phyloP scores from a whole-genome alignment of 306 rosid species.

The Pueraria montana region DNA sequence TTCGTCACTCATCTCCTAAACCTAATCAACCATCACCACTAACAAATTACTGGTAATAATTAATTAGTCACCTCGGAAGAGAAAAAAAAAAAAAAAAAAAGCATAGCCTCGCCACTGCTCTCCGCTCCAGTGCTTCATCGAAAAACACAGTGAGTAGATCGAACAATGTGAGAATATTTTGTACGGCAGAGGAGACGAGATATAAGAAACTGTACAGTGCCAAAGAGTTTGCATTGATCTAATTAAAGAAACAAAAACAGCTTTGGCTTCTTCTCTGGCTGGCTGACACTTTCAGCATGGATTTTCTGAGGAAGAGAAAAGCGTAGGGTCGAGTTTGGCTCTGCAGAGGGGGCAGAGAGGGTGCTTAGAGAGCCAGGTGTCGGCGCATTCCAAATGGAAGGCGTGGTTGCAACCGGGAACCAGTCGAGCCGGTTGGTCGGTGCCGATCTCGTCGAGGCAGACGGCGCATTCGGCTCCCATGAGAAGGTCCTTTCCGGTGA shows the following conservation, averaged over 20 bases:
- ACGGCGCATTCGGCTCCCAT: conserved; percentile 73
- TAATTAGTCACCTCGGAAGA: background rate
- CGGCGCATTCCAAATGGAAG: conserved; percentile 80
- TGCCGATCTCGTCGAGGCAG: conserved; percentile 74
- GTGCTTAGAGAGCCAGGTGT: conserved; percentile 82
- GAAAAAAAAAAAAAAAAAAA: background rate
- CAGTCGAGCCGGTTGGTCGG: conserved; percentile 67
- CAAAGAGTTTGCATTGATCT: no score
- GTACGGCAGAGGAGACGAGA: background rate
- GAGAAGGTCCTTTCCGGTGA: conserved; percentile 63
- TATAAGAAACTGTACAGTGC: background rate
- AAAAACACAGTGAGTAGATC: no score
- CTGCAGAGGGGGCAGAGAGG: conserved; percentile 79
- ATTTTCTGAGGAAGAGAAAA: conserved; percentile 47
- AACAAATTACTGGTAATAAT: background rate
- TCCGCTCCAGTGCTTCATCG: background rate
- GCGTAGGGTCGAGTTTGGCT: conserved; percentile 60
- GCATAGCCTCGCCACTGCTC: background rate
- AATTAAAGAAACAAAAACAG: no score
- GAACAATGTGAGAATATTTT: conserved; percentile 2
- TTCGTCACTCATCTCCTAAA: background rate
- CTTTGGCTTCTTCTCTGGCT: no score
- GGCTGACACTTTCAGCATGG: no score
- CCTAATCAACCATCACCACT: background rate
- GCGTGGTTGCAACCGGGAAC: conserved; percentile 86